These are phyloP conservation scores for Phytopythium mirpurense DNA, from an alignment of 352 stramenopile species.

Conservation along the genomic window DNA sequence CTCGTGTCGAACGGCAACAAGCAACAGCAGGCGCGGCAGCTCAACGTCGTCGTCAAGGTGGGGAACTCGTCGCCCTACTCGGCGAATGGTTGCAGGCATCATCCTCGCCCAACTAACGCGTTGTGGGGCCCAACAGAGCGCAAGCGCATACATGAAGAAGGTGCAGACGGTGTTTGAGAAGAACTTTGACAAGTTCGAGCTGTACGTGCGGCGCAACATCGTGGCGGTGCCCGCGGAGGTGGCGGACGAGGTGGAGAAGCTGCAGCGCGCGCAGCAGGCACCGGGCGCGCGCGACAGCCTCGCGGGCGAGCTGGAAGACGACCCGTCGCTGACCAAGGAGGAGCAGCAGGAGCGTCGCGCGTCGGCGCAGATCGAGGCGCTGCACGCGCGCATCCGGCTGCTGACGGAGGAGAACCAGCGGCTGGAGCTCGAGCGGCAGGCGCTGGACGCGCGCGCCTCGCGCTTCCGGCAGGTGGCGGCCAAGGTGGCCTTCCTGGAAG, in stretches of 20 bases:
- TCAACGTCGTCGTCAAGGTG: constrained; percentile 63
- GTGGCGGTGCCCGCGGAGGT: constrained; percentile 46
- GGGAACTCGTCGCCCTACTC: too few relatives aligned
- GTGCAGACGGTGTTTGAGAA: constrained; percentile 63
- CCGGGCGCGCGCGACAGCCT: background rate
- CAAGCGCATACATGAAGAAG: constrained; percentile 53
- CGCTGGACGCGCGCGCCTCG: constrained; percentile 27
- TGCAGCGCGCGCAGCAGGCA: constrained; percentile 24
- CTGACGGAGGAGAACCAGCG: constrained; percentile 33
- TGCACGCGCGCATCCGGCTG: constrained; percentile 31
- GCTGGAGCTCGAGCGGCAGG: constrained; percentile 41
- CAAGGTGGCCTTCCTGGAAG: constrained; percentile 45
- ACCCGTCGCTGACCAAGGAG: constrained; percentile 30
- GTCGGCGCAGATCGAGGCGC: constrained; percentile 26
- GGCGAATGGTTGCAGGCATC: too few relatives aligned
- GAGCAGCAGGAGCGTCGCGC: constrained; percentile 34
- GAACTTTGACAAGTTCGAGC: constrained; percentile 84
- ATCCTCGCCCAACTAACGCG: background rate
- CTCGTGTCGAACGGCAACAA: constrained; percentile 47
- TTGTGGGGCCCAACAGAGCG: constrained; percentile 19
- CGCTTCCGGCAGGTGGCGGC: constrained; percentile 31
- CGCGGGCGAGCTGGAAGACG: constrained; percentile 12
- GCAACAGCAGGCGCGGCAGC: constrained; percentile 52
- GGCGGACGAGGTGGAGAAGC: constrained; percentile 32
- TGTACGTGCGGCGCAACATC: constrained; percentile 76